A percentile compares a stretch with the other conserved stretches of the same genome.
phyloP scores from a whole-genome alignment of 345 rosid species.

The Tarenaya hassleriana region DNA sequence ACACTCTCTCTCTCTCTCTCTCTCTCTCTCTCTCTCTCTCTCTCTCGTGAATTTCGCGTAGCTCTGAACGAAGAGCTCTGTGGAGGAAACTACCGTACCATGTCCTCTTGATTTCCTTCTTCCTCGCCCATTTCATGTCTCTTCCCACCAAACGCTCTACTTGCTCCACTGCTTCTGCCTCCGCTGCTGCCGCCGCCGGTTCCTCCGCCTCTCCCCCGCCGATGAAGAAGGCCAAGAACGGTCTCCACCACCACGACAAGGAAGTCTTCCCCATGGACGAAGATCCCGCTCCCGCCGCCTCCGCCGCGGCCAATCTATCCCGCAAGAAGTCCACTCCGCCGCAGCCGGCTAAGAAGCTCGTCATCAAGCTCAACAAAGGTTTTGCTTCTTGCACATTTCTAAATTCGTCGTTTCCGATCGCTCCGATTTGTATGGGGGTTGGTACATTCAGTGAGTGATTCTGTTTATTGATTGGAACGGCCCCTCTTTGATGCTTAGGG shows the following conservation, averaged over 20 bases:
- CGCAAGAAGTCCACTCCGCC: conserved; percentile 84
- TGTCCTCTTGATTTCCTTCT: conserved; percentile 20
- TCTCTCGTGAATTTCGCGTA: conserved; percentile 13
- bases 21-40: not conserved
- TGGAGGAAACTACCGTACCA: conserved; percentile 15
- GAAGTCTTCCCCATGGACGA: conserved; percentile 55
- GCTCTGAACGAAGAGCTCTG: conserved; percentile 8
- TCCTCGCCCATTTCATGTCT: conserved; percentile 48
- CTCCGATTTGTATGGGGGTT: not conserved
- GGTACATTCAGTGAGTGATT: not conserved
- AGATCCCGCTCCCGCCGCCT: conserved; percentile 46
- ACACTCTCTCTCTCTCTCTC: not conserved
- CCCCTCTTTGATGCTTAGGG: not conserved
- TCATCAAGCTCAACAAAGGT: conserved; percentile 88
- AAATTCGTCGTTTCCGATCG: conserved; percentile 5
- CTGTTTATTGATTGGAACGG: conserved; percentile 16
- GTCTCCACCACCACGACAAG: conserved; percentile 38
- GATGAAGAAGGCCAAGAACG: conserved; percentile 41
- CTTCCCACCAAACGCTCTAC: conserved; percentile 77
- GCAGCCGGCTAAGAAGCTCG: conserved; percentile 80
- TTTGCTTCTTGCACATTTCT: not conserved
- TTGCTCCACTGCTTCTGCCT: conserved; percentile 36
- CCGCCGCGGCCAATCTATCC: conserved; percentile 63
- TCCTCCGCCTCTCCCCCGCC: conserved; percentile 32
- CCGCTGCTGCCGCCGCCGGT: conserved; percentile 46